Conservation (phyloP, 805 yeast genomes). For the Candida coleopterorum region DNA sequence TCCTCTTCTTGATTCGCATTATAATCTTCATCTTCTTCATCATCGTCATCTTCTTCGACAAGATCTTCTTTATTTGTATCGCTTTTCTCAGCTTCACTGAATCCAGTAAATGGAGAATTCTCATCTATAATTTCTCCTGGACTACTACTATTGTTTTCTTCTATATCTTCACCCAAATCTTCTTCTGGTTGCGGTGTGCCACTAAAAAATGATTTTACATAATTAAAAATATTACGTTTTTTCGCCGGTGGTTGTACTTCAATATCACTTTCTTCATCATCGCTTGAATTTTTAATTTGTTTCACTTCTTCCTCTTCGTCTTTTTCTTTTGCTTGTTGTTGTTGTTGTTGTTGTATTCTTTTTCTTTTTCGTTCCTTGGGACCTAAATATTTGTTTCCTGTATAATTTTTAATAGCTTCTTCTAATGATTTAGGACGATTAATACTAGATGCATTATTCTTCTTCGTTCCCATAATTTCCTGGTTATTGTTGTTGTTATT, state of each 20-base stretch:
- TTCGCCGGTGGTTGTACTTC: conserved; percentile 1
- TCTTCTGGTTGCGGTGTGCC: conserved; percentile 5
- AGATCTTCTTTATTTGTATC: conserved; percentile 16
- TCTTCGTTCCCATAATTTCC: not conserved
- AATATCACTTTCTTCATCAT: conserved; percentile 14
- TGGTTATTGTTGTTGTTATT: not conserved
- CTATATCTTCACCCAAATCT: conserved; percentile 7
- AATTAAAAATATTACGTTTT: conserved; percentile 2
- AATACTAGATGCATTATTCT: not conserved
- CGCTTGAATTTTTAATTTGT: too few species aligned
- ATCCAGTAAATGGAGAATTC: conserved; percentile 10
- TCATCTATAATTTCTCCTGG: conserved; percentile 1
- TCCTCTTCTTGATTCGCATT: conserved; percentile 14
- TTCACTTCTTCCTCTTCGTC: conserved; percentile 11
- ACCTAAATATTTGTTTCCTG: conserved; percentile 23
- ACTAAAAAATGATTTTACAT: conserved; percentile 3
- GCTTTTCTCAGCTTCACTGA: conserved; percentile 17
- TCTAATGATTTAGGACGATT: conserved; percentile 46
- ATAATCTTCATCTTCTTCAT: conserved; percentile 15
- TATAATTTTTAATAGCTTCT: conserved; percentile 54
- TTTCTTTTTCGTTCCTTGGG: conserved; percentile 16
- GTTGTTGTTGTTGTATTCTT: conserved; percentile 20
- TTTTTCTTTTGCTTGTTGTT: conserved; percentile 14
- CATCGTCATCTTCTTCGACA: conserved; percentile 12
- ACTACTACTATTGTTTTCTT: conserved; percentile 6